These are phyloP conservation scores for Cystobasidium pallidum DNA, from an alignment of 1,284 basidiomycete genomes.

Conservation along the genomic window DNA sequence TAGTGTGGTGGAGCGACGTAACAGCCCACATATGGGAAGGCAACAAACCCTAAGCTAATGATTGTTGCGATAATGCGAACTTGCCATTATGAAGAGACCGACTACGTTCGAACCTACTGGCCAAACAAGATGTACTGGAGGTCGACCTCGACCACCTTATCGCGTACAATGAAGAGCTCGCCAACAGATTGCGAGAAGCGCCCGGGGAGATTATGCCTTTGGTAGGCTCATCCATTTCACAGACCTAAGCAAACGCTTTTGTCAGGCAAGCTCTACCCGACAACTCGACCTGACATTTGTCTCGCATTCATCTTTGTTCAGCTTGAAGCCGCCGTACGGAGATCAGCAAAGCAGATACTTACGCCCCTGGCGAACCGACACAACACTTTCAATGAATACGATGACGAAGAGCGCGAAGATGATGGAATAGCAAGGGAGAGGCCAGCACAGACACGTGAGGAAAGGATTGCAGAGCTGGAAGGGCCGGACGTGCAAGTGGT, in stretches of 20 bases:
- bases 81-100: slow-evolving; percentile 42
- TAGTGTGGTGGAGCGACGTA: slow-evolving; percentile 40
- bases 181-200: slow-evolving; percentile 82
- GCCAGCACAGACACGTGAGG: slow-evolving; percentile 51
- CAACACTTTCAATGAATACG: slow-evolving; percentile 45
- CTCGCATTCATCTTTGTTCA: slow-evolving; percentile 56
- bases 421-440: slow-evolving; percentile 48
- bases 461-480: slow-evolving; percentile 58
- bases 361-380: slow-evolving; percentile 54
- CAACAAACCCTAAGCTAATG: neutral
- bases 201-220: slow-evolving; percentile 88
- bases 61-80: neutral
- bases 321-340: slow-evolving; percentile 87
- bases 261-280: neutral
- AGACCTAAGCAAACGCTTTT: neutral
- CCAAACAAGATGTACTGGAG: slow-evolving; percentile 89
- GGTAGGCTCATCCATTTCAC: slow-evolving; percentile 60
- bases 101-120: slow-evolving; percentile 81
- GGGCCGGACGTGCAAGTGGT: slow-evolving; percentile 84
- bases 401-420: slow-evolving; percentile 43
- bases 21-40: neutral
- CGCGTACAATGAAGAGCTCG: slow-evolving; percentile 90
- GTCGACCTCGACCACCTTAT: slow-evolving; percentile 88
- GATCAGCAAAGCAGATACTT: slow-evolving; percentile 76
- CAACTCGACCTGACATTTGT: neutral